Percentiles rank a stretch among this genome's conserved stretches.
Evolutionary conservation across 225 moss, liverwort and hornwort species (phyloP).

Genomic region (Ulota crispa): DNA sequence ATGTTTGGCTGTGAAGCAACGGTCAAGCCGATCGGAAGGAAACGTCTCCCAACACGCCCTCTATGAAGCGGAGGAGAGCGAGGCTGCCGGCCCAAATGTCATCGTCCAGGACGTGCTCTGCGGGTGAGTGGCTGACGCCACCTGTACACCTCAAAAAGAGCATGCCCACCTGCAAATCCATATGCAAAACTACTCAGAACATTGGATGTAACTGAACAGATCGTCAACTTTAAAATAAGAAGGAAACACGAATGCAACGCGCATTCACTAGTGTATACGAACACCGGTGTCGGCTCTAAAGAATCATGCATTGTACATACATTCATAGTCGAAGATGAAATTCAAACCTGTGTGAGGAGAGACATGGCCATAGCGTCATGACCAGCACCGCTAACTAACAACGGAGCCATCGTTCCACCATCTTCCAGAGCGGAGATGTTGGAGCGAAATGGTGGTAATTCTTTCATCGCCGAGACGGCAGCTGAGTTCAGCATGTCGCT

Average conservation of each 20-base stretch:
- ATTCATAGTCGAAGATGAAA: neutral
- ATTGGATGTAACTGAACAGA: neutral
- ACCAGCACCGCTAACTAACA: constrained; percentile 88
- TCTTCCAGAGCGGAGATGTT: constrained; percentile 26
- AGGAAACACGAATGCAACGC: neutral
- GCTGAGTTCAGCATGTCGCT: constrained; percentile 62
- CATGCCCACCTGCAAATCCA: constrained; percentile 72
- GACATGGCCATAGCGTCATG: constrained; percentile 97
- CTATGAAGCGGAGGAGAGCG: constrained; percentile 68
- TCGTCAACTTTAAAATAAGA: neutral
- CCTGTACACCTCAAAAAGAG: constrained; percentile 82
- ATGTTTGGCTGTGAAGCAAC: neutral
- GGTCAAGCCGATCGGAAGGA: constrained; percentile 30
- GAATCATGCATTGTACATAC: neutral
- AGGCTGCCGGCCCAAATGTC: constrained; percentile 84
- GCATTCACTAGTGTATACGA: neutral
- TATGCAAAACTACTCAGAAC: neutral
- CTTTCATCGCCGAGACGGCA: constrained; percentile 57
- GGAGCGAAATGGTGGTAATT: constrained; percentile 45
- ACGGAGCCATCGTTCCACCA: constrained; percentile 43
- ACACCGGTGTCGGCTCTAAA: too few relatives aligned
- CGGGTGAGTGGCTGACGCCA: constrained; percentile 77
- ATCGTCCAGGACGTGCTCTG: constrained; percentile 68
- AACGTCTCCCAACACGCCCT: constrained; percentile 48
- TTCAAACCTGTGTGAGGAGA: constrained; percentile 73